Base-by-base conservation (phyloP, 176 grass and related monocot species). In the Triticum urartu region DNA sequence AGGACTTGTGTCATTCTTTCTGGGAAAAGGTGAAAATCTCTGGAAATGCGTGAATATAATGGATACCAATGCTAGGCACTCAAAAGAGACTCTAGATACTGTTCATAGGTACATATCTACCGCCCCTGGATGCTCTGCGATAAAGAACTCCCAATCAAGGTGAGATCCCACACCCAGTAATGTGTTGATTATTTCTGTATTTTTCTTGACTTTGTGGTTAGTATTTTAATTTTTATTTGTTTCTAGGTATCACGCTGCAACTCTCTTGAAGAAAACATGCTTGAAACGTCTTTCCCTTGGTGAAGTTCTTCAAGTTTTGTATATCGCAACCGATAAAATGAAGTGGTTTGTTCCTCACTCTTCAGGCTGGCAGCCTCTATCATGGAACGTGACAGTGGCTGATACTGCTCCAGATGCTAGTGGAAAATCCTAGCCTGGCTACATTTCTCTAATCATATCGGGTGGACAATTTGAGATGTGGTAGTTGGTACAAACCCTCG, bases 31-130 rank as follows among this genome's bases (percentile, higher is more conserved):
- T 52, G 78, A 93, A 58, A 82, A 50, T 30, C 70, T 96, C 15
- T 99, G 97, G 97, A 99, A 89, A 80, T 97, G 94, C 21, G 90
- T 97, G 52, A 94, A 99, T 90, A 84, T 90, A 87, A 81, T 96
- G 94, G 90, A 97, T 89, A 78, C 36, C 58, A 90, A 85, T 75
- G 85, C 75, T 77, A 94, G 87, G 47, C 83, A 89, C 68, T 84
- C 92, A 60, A 93, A 87, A 81, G 85, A 88, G 45, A 92, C 62
- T 1, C 61, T 88, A 87, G 89, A 99, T 52, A 47, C 80, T 78
- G 82, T 97, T 88, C 81, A 74, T 67, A 93, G 58, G 65, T 97
- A 87, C 78, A 80, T 99, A 54, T 92, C 88, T 85, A 87, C 85
- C 48, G 13, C 61, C 38, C 6, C 47, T 81, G 97, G 97, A 11